phyloP scores from a whole-genome alignment of 192 early-diverging fungal genomes.

The Coemansia sp. region DNA sequence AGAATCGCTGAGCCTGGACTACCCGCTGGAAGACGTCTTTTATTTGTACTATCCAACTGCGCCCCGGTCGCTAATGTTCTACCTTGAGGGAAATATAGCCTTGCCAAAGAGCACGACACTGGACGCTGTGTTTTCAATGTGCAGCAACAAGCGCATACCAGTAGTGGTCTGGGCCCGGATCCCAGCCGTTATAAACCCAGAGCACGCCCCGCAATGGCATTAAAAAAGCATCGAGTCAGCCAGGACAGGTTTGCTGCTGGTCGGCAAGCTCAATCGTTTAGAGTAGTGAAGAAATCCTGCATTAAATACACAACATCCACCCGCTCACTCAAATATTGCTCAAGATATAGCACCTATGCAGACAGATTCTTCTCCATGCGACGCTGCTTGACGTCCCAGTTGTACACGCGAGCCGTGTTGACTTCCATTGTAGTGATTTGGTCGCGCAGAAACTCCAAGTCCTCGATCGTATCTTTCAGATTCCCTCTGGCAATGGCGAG shows the following conservation, averaged over 20 bases:
- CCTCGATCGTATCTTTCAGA: slow-evolving; percentile 80
- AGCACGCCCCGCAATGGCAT: slow-evolving; percentile 32
- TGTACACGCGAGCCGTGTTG: slow-evolving; percentile 95
- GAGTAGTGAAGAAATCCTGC: neutral
- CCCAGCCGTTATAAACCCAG: slow-evolving; percentile 19
- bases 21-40: slow-evolving; percentile 51
- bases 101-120: slow-evolving; percentile 34
- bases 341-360: slow-evolving; percentile 1
- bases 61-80: slow-evolving; percentile 45
- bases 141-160: slow-evolving; percentile 19
- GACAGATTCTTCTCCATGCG: slow-evolving; percentile 20
- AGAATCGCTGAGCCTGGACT: slow-evolving; percentile 41
- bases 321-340: neutral
- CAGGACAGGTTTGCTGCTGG: neutral
- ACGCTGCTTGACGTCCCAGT: slow-evolving; percentile 96
- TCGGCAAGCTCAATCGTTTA: neutral
- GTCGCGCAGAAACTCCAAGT: slow-evolving; percentile 91
- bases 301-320: slow-evolving; percentile 9
- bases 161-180: slow-evolving; percentile 42
- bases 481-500: slow-evolving; percentile 72
- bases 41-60: slow-evolving; percentile 44
- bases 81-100: slow-evolving; percentile 32
- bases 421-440: slow-evolving; percentile 99
- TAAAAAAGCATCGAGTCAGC: neutral
- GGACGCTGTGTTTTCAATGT: slow-evolving; percentile 15